These are phyloP conservation scores for Blastocystis sp. DNA, from an alignment of 352 stramenopile genomes.

Conservation along the genomic window DNA sequence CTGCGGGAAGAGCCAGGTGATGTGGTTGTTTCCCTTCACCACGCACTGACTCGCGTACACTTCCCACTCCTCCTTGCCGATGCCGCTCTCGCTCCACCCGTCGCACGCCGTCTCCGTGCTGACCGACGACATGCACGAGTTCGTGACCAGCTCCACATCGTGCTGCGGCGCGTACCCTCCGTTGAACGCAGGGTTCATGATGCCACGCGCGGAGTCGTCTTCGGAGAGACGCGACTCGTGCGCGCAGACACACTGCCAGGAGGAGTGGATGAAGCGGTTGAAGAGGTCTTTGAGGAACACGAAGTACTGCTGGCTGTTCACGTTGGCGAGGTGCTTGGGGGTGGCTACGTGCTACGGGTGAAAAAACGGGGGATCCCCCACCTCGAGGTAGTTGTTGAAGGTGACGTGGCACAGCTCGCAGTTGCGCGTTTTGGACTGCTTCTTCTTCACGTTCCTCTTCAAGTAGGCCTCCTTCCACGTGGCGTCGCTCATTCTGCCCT, in stretches of 20 bases:
- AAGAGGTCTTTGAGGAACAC: slow-evolving; percentile 18
- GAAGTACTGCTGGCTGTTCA: slow-evolving; percentile 26
- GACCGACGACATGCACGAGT: slow-evolving; percentile 20
- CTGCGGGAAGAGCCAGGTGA: slow-evolving; percentile 19
- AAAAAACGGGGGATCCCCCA: not conserved
- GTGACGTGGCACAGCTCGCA: slow-evolving; percentile 59
- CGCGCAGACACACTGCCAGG: not conserved
- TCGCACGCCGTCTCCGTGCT: slow-evolving; percentile 21
- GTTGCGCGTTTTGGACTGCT: slow-evolving; percentile 17
- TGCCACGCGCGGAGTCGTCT: not conserved
- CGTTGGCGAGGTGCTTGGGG: not conserved
- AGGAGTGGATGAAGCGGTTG: not conserved
- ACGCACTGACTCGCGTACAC: not conserved
- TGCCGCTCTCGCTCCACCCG: not conserved
- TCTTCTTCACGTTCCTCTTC: slow-evolving; percentile 41
- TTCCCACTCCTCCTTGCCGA: not conserved
- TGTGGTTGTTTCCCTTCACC: not conserved
- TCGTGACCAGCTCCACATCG: not conserved
- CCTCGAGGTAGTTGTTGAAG: slow-evolving; percentile 59
- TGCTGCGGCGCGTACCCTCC: not conserved
- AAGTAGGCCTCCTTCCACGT: slow-evolving; percentile 20
- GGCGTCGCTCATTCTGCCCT: slow-evolving; percentile 1
- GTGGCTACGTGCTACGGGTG: slow-evolving; percentile 26
- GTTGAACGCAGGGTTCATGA: not conserved
- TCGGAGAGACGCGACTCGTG: not conserved